These are phyloP conservation scores for Hortaea sp. DNA, from an alignment of 2,329 filamentous ascomycete species.

Conservation along the genomic window DNA sequence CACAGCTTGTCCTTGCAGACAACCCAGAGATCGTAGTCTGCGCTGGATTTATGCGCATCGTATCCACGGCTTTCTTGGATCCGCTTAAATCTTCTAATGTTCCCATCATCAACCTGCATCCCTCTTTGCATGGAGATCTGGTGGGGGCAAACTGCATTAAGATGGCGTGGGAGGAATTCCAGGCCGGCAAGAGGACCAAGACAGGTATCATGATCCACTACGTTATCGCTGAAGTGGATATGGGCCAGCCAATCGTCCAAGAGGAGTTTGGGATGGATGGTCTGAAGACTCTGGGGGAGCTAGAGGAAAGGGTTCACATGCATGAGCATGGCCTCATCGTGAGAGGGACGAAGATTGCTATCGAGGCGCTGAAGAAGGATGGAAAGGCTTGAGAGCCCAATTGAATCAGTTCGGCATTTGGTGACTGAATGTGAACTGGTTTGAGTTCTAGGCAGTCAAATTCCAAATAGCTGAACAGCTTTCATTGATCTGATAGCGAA, in stretches of 20 bases:
- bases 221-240: conserved; percentile 66
- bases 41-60: conserved; percentile 80
- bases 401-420: too few species aligned
- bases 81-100: conserved; percentile 54
- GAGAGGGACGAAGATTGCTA: conserved; percentile 51
- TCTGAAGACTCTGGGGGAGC: conserved; percentile 50
- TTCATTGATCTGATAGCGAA: too few species aligned
- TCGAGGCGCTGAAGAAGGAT: conserved; percentile 23
- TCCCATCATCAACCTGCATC: conserved; percentile 74
- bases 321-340: conserved; percentile 73
- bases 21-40: conserved; percentile 67
- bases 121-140: conserved; percentile 62
- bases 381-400: not conserved
- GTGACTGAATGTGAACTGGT: too few species aligned
- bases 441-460: too few species aligned
- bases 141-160: conserved; percentile 65
- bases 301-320: conserved; percentile 64
- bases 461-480: too few species aligned
- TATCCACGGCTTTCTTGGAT: conserved; percentile 58
- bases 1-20: conserved; percentile 53
- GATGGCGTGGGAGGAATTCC: conserved; percentile 64
- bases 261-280: conserved; percentile 55
- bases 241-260: conserved; percentile 62
- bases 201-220: conserved; percentile 86
- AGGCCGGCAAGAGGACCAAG: conserved; percentile 54